phyloP scores from a whole-genome alignment of 805 yeast species.

The Candida suzukii region DNA sequence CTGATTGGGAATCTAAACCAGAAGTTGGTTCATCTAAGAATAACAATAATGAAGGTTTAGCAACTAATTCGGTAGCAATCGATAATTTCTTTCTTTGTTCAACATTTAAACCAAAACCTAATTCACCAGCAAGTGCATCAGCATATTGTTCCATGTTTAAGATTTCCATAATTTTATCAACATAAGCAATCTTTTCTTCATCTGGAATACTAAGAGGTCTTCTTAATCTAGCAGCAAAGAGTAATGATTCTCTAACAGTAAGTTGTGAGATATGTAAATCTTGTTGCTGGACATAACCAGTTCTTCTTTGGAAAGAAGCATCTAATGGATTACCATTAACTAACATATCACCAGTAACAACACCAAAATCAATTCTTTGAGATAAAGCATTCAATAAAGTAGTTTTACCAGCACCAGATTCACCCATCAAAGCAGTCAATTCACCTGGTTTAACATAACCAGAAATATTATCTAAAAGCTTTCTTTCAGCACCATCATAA shows the following conservation, averaged over 20 bases:
- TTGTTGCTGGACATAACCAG: slow-evolving; percentile 53
- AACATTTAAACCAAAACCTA: slow-evolving; percentile 45
- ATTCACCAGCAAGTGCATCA: slow-evolving; percentile 41
- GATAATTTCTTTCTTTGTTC: slow-evolving; percentile 49
- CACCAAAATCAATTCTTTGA: slow-evolving; percentile 43
- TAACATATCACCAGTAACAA: slow-evolving; percentile 48
- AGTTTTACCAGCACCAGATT: slow-evolving; percentile 60
- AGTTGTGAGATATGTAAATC: slow-evolving; percentile 43
- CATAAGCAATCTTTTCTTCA: slow-evolving; percentile 35
- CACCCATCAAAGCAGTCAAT: slow-evolving; percentile 57
- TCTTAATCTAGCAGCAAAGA: slow-evolving; percentile 42
- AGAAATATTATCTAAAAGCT: slow-evolving; percentile 35
- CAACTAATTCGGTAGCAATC: slow-evolving; percentile 49
- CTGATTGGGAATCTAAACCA: slow-evolving; percentile 52
- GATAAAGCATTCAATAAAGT: slow-evolving; percentile 48
- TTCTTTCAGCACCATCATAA: slow-evolving; percentile 31
- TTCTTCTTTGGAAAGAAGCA: slow-evolving; percentile 42
- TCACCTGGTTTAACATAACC: slow-evolving; percentile 47
- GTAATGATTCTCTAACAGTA: slow-evolving; percentile 44
- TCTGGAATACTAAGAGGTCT: slow-evolving; percentile 33
- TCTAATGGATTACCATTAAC: slow-evolving; percentile 45
- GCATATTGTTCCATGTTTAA: slow-evolving; percentile 38
- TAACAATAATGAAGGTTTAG: slow-evolving; percentile 43
- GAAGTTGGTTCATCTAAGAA: slow-evolving; percentile 59
- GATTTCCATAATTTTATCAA: slow-evolving; percentile 32